Evolutionary conservation across 768 basidiomycete genomes (phyloP).

Genomic region (Myochromella boudieri): DNA sequence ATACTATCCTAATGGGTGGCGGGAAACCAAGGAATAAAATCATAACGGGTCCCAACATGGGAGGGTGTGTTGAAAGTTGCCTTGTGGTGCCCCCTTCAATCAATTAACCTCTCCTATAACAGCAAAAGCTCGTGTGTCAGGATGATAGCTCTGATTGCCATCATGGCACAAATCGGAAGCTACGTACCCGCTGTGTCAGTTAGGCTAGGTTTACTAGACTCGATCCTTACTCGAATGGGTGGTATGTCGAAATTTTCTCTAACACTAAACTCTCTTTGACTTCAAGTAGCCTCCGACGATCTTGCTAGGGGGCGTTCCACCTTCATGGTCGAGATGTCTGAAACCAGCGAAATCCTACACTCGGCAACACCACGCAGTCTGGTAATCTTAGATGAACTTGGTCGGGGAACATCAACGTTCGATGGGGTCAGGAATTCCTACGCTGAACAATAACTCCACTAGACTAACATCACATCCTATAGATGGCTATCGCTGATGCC

Average conservation of each 20-base stretch:
- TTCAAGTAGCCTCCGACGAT: slow-evolving; percentile 75
- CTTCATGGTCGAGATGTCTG: slow-evolving; percentile 96
- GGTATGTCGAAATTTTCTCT: slow-evolving; percentile 40
- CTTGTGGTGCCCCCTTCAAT: not conserved
- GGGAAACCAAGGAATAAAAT: slow-evolving; percentile 55
- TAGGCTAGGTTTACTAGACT: slow-evolving; percentile 78
- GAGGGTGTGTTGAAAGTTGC: slow-evolving; percentile 43
- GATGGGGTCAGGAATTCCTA: slow-evolving; percentile 68
- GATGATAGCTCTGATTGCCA: slow-evolving; percentile 73
- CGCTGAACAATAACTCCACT: too few relatives aligned
- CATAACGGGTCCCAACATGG: slow-evolving; percentile 88
- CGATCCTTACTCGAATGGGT: slow-evolving; percentile 88
- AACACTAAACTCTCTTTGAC: slow-evolving; percentile 2
- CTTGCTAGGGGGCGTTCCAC: slow-evolving; percentile 84
- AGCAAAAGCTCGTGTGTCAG: slow-evolving; percentile 85
- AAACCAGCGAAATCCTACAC: slow-evolving; percentile 87
- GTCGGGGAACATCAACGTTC: slow-evolving; percentile 88
- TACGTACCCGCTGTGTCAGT: slow-evolving; percentile 84
- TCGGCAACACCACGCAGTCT: slow-evolving; percentile 74
- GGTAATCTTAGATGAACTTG: slow-evolving; percentile 89
- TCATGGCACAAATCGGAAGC: slow-evolving; percentile 91
- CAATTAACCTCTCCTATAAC: not conserved
- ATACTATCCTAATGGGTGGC: slow-evolving; percentile 67
- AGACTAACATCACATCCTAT: not conserved
- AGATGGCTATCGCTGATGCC: slow-evolving; percentile 89